A percentile compares a stretch with the other conserved stretches of the same genome.
Conservation (phyloP, 768 basidiomycete genomes). For the Tephrocybe sp. region DNA sequence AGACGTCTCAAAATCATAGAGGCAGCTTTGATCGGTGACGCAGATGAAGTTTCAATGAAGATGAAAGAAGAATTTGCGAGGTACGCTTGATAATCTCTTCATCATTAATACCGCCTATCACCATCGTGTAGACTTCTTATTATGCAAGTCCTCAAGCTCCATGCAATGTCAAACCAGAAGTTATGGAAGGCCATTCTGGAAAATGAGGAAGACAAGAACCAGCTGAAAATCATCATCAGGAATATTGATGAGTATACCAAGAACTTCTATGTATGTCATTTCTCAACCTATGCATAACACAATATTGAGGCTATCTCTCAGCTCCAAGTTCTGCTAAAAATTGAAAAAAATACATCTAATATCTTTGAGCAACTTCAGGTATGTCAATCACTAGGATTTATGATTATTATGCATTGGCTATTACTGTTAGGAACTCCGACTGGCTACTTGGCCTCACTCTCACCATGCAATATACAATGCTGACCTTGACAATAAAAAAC, state of each 20-base stretch:
- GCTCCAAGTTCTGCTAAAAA: background rate
- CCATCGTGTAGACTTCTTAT: background rate
- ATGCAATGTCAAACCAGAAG: background rate
- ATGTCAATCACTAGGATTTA: slow-evolving; percentile 12
- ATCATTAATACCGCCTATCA: background rate
- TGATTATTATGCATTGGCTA: slow-evolving; percentile 18
- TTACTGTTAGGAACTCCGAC: background rate
- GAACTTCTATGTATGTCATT: slow-evolving; percentile 11
- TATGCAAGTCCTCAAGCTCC: background rate
- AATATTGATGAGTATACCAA: slow-evolving; percentile 14
- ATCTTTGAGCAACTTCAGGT: slow-evolving; percentile 15
- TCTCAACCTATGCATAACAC: background rate
- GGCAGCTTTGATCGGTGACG: background rate
- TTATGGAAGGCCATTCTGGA: slow-evolving; percentile 6
- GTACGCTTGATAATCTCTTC: background rate
- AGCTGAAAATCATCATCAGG: background rate
- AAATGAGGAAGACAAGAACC: slow-evolving; percentile 8
- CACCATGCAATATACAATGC: background rate
- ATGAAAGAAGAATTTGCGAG: background rate
- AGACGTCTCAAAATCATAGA: background rate
- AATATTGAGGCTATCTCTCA: background rate
- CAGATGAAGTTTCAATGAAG: background rate
- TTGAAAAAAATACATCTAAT: background rate
- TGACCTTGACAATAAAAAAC: background rate
- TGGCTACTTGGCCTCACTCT: background rate